Evolutionary conservation across 2,329 filamentous ascomycete genomes (phyloP).

Genomic region (Beauveria bassiana): DNA sequence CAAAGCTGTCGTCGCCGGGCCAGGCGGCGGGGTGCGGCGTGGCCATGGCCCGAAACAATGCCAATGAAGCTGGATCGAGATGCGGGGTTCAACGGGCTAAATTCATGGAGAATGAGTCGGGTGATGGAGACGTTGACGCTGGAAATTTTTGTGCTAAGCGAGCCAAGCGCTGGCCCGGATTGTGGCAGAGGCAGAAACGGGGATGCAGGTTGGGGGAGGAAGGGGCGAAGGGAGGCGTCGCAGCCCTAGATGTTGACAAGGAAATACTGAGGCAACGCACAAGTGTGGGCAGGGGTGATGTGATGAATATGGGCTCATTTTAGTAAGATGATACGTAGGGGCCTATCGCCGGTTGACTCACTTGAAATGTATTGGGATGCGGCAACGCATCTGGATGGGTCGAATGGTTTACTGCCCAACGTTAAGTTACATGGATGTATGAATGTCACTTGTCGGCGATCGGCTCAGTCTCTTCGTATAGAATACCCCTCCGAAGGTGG

Average conservation of each 20-base stretch:
- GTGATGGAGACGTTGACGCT: background rate
- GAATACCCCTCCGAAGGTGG: too few relatives aligned
- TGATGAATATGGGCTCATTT: too few relatives aligned
- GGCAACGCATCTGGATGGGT: too few relatives aligned
- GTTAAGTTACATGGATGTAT: too few relatives aligned
- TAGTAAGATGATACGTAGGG: too few relatives aligned
- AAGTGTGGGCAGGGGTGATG: too few relatives aligned
- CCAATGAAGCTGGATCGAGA: background rate
- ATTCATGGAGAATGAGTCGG: background rate
- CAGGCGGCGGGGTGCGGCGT: background rate
- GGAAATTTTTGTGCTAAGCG: background rate
- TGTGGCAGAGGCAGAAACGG: background rate
- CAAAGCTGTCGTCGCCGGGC: background rate
- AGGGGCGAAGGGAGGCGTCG: background rate
- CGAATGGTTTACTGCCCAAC: too few relatives aligned
- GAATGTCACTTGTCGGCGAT: too few relatives aligned
- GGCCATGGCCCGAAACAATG: background rate
- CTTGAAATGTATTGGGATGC: too few relatives aligned
- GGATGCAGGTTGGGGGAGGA: background rate
- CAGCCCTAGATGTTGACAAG: background rate
- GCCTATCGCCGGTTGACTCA: too few relatives aligned
- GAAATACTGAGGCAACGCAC: too few relatives aligned
- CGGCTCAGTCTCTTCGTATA: too few relatives aligned
- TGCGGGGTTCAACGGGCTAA: background rate
- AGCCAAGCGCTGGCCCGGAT: background rate